Evolutionary conservation across 495 filamentous ascomycete genomes (phyloP).

Genomic region (Endocarpon pusillum): DNA sequence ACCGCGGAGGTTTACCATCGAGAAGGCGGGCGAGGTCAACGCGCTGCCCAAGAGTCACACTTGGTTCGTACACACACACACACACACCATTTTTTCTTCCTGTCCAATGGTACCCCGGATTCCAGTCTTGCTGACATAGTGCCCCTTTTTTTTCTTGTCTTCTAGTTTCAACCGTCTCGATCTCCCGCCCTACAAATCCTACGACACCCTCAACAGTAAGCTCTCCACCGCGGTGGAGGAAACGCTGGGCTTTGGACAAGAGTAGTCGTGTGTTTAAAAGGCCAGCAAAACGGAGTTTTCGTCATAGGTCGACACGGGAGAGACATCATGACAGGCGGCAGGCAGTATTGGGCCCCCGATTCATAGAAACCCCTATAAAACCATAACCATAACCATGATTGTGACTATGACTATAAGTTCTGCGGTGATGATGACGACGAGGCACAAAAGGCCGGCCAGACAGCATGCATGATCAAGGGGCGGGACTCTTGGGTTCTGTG

Average conservation of each 20-base stretch:
- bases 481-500: no score
- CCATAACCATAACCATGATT: no score
- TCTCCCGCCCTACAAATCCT: conserved; percentile 79
- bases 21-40: conserved; percentile 78
- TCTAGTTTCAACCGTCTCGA: conserved; percentile 91
- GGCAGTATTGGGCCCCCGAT: no score
- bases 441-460: no score
- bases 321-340: no score
- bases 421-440: no score
- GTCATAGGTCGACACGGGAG: no score
- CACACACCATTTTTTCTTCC: background rate
- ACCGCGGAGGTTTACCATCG: conserved; percentile 88
- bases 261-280: no score
- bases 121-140: conserved; percentile 7
- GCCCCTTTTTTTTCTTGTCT: background rate
- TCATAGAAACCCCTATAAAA: no score
- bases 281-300: no score
- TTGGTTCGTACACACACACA: conserved; percentile 47
- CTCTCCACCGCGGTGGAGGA: conserved; percentile 94
- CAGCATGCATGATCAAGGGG: no score
- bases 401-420: no score
- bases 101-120: background rate
- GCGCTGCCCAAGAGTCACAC: conserved; percentile 96
- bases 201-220: conserved; percentile 72
- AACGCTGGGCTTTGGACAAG: conserved; percentile 97